Evolutionary conservation across 306 rosid species (phyloP), one percentile per base, ranked within the genome.

Genomic region (Cicer judaicum): DNA sequence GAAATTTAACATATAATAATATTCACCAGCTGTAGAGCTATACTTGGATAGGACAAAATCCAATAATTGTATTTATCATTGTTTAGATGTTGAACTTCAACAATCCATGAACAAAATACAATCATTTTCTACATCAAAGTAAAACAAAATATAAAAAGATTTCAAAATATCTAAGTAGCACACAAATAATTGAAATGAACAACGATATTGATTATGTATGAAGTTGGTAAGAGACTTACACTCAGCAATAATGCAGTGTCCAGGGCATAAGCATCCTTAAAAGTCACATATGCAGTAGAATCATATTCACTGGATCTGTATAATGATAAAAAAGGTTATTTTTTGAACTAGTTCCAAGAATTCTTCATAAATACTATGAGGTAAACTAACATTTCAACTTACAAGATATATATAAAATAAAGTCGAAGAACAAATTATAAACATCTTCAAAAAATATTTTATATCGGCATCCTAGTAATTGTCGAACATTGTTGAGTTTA

Each of bases 171-270:
- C 57, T 55, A 46, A 74, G 61, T 68, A 67, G 72, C 0, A 7
- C 55, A 39, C 9, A 71, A 40, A 39, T 52, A 11, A 41, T 63
- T 47, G 50, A 78, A 54, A 52, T 10, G 34, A 70, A 34, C 29
- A 18, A 6, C n/a, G 39, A 61, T 72, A 74, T 10, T 7, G 24
- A 12, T 39, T 9, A 47, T 44, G 24, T 36, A 34, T 79, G 21
- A 59, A 13, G 60, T 52, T 56, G 40, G 60, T 9, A 36, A 61
- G 75, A 70, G 39, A 68, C 95, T 86, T 86, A 94, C 99, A 80
- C 79, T 89, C 56, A 94, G 91, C 82, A 94, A 63, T 34, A 88
- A 75, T 68, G 99, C 96, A 74, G 99, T 94, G 86, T 87, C 96
- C 77, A 90, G 72, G 78, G 97, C 93, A 90, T 87, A 92, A 48